phyloP scores from a whole-genome alignment of 768 basidiomycete species.

The Boletus subparvulus region DNA sequence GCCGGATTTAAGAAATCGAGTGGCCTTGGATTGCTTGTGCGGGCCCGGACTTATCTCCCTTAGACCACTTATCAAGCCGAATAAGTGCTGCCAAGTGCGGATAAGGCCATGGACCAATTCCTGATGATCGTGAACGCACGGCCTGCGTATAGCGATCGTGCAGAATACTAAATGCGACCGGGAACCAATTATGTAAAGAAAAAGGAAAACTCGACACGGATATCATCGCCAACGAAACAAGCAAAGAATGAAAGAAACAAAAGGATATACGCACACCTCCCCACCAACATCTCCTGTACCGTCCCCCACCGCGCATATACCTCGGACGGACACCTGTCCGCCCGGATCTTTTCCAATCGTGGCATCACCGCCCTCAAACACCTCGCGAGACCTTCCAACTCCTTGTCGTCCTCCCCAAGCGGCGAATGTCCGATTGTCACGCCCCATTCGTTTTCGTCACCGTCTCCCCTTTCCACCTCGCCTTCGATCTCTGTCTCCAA shows the following conservation, averaged over 20 bases:
- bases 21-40: too few species aligned
- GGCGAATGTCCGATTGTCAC: conserved; percentile 27
- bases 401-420: conserved; percentile 15
- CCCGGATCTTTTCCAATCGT: conserved; percentile 20
- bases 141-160: too few species aligned
- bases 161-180: too few species aligned
- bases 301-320: conserved; percentile 11
- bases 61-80: too few species aligned
- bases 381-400: conserved; percentile 6
- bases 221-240: too few species aligned
- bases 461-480: not conserved
- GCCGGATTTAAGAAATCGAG: too few species aligned
- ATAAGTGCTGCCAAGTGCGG: too few species aligned
- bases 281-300: conserved; percentile 11
- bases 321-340: conserved; percentile 14
- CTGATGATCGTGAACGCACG: too few species aligned
- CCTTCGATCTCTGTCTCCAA: not conserved
- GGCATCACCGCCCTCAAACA: conserved; percentile 24
- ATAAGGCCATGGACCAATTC: too few species aligned
- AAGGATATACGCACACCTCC: not conserved
- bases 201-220: too few species aligned
- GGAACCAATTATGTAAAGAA: too few species aligned
- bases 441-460: not conserved
- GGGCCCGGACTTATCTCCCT: too few species aligned
- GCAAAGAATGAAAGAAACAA: not conserved